Evolutionary conservation across 1,139 yeast species (phyloP), one percentile per base, ranked within the genome.

Genomic region (Blastobotrys illinoisensis): DNA sequence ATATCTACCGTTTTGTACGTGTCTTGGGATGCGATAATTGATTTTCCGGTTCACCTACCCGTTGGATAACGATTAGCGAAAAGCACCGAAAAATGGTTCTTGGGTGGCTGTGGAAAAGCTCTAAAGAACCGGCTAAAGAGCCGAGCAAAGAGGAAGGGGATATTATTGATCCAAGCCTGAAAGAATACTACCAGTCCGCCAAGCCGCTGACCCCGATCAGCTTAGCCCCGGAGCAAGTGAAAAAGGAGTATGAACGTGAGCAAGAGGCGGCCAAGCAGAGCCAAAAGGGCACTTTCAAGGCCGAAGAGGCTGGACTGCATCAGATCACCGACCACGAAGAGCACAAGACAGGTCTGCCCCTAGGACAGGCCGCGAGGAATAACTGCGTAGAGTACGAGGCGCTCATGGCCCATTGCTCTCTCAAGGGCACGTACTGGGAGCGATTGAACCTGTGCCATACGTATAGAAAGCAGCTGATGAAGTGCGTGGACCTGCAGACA

Each of bases 401-500:
- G n/a, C 64, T 66, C 13, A 60, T 62, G 47, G 61, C 70, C 11
- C 54, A 61, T 40, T 68, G 71, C 44, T 52, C 67, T 4, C 56
- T 58, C 6, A 48, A 55, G 4, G 70, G 71, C n/a, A 54, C 63
- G 3, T 54, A 62, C 45, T 58, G 60, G 58, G 66, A 65, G 45
- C 54, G 64, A 26, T 48, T 67, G 40, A 62, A 63, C 40, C 50
- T 62, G 54, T 65, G 68, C 54, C 57, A 58, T 13, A 44, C 24
- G 16, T 55, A 50, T 28, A 32, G 55, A 24, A 52, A 53, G 44
- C 58, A 55, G 46, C 58, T 46, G 14, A 55, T 55, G 52, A 63
- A 62, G 49, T 72, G 75, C 54, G 49, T 70, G n/a, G 68, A 63
- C 14, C 58, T 71, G 43, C 79, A 75, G 59, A 63, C 64, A 24